A percentile compares a stretch with the other conserved stretches of the same genome.
These are phyloP conservation scores for Brettanomyces bruxellensis DNA, from an alignment of 805 yeast species.

Conservation along the genomic window DNA sequence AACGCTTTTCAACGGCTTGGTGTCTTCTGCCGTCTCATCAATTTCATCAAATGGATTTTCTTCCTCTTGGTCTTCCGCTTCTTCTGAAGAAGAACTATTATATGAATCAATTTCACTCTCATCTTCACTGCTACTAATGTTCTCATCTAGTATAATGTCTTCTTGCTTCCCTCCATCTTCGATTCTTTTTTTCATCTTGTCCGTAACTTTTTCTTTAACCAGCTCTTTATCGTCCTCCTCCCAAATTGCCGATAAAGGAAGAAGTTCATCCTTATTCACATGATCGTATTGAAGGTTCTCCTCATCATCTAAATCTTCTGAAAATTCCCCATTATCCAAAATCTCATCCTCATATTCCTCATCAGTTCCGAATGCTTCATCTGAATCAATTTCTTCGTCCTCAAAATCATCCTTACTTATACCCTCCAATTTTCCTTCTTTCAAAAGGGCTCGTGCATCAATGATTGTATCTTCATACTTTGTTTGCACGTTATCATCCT, in stretches of 20 bases:
- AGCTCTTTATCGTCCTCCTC: conserved; percentile 37
- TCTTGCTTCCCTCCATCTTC: conserved; percentile 5
- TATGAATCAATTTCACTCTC: conserved; percentile 14
- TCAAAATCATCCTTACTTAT: conserved; percentile 25
- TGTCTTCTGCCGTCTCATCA: conserved; percentile 27
- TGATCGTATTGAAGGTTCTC: conserved; percentile 60
- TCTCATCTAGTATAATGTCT: conserved; percentile 14
- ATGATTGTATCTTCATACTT: conserved; percentile 22
- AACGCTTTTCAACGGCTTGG: conserved; percentile 42
- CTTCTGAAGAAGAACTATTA: conserved; percentile 17
- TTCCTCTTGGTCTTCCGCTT: conserved; percentile 17
- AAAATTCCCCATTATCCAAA: conserved; percentile 65
- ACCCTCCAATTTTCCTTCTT: conserved; percentile 12
- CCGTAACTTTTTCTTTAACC: conserved; percentile 1
- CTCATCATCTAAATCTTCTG: conserved; percentile 42
- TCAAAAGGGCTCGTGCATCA: conserved; percentile 24
- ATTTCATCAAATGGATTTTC: conserved; percentile 22
- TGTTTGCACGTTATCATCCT: not conserved
- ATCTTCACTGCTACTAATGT: conserved; percentile 22
- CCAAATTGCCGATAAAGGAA: conserved; percentile 83
- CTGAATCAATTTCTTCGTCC: conserved; percentile 45
- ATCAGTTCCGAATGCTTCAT: conserved; percentile 80
- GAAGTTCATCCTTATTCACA: conserved; percentile 63
- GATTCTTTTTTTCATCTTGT: conserved; percentile 5
- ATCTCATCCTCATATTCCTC: conserved; percentile 54